Conservation (phyloP, 139 green algal genomes). For the Yamagishiella unicocca region DNA sequence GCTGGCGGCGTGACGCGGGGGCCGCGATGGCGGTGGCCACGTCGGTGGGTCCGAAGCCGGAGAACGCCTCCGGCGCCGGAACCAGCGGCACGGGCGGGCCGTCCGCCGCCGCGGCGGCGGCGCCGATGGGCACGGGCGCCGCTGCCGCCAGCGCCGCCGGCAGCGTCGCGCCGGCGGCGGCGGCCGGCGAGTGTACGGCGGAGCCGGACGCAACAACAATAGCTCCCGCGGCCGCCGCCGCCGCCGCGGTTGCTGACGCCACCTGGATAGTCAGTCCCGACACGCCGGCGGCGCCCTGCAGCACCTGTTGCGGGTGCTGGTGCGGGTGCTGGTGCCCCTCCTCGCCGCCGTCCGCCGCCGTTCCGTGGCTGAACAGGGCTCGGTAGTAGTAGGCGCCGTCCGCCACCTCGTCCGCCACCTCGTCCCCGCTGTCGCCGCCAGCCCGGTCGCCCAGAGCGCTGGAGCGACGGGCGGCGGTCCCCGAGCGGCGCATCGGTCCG, state of each 20-base stretch:
- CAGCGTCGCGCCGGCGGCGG: not conserved
- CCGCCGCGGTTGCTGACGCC: too few species aligned
- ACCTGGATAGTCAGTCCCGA: too few species aligned
- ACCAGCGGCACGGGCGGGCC: not conserved
- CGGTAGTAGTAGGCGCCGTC: slow-evolving; percentile 25
- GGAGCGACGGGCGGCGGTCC: too few species aligned
- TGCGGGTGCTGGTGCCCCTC: not conserved
- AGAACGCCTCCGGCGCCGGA: not conserved
- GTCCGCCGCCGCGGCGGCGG: slow-evolving; percentile 11
- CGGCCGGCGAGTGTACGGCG: too few species aligned
- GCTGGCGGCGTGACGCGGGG: slow-evolving; percentile 15
- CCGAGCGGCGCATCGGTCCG: not conserved
- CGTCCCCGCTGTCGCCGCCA: not conserved
- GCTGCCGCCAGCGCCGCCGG: not conserved
- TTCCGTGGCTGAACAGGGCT: slow-evolving; percentile 8
- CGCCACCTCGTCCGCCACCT: not conserved
- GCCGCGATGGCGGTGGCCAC: not conserved
- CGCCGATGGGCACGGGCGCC: not conserved
- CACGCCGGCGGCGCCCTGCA: not conserved
- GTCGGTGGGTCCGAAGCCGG: not conserved
- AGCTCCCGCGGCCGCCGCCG: too few species aligned
- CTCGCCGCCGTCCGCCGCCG: not conserved
- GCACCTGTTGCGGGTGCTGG: not conserved
- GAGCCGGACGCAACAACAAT: too few species aligned
- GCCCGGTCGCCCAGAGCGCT: not conserved